These are phyloP conservation scores for Schoenoplectus triqueter DNA, from an alignment of 202 grass and related monocot genomes.

Conservation along the genomic window DNA sequence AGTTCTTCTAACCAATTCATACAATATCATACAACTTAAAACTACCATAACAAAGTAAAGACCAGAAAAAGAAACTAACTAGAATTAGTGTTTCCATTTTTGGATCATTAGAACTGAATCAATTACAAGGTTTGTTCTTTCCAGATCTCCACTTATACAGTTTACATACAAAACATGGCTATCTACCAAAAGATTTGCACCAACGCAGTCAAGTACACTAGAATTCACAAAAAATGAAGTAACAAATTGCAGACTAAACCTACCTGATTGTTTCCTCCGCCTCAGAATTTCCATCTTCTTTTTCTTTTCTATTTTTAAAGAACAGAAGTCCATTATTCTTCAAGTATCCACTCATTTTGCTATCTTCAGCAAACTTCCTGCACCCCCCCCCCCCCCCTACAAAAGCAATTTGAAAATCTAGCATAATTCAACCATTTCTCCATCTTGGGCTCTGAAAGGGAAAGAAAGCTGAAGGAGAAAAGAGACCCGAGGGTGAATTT, in stretches of 20 bases:
- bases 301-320: neutral
- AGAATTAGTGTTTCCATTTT: constrained; percentile 24
- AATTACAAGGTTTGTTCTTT: constrained; percentile 14
- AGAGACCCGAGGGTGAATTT: constrained; percentile 76
- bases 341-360: constrained; percentile 36
- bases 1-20: neutral
- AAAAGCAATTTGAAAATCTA: constrained; percentile 1
- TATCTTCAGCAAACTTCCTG: constrained; percentile 38
- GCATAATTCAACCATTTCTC: constrained; percentile 60
- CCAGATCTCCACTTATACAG: constrained; percentile 27
- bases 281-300: neutral
- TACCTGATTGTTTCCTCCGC: constrained; percentile 25
- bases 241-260: constrained; percentile 40
- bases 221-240: constrained; percentile 36
- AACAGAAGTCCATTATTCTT: constrained; percentile 25
- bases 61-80: constrained; percentile 21
- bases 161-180: constrained; percentile 38
- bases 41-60: neutral
- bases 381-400: neutral
- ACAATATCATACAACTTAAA: constrained; percentile 15
- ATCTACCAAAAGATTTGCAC: constrained; percentile 42
- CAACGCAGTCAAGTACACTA: constrained; percentile 39
- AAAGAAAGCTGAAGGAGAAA: constrained; percentile 84
- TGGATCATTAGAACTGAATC: constrained; percentile 38
- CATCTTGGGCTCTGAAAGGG: constrained; percentile 84